Conservation (phyloP, 2,329 filamentous ascomycete genomes). For the Emmonsia crescens region DNA sequence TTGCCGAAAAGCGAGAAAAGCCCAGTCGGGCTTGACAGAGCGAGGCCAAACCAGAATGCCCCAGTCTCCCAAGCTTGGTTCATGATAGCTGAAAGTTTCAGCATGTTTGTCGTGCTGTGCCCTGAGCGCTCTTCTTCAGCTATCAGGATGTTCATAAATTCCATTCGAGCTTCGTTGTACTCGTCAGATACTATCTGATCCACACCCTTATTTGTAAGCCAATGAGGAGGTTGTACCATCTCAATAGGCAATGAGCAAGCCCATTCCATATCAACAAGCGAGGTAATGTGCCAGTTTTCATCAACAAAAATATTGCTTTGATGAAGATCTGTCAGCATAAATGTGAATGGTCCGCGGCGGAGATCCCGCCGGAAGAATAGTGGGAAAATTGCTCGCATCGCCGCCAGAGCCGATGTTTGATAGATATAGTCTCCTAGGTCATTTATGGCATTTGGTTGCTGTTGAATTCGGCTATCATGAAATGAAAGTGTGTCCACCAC, state of each 20-base stretch:
- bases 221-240: slow-evolving; percentile 18
- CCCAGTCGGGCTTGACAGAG: slow-evolving; percentile 14
- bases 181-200: slow-evolving; percentile 12
- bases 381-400: slow-evolving; percentile 19
- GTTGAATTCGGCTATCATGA: slow-evolving; percentile 15
- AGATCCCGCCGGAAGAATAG: slow-evolving; percentile 23
- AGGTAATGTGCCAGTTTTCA: slow-evolving; percentile 17
- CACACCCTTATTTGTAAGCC: slow-evolving; percentile 15
- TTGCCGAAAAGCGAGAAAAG: slow-evolving; percentile 14
- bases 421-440: slow-evolving; percentile 10
- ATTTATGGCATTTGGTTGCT: slow-evolving; percentile 18
- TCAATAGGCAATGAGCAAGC: slow-evolving; percentile 17
- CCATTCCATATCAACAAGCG: slow-evolving; percentile 2
- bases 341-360: slow-evolving; percentile 25
- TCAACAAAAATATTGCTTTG: slow-evolving; percentile 20
- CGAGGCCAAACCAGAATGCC: slow-evolving; percentile 14
- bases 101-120: neutral
- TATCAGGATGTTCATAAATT: slow-evolving; percentile 10
- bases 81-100: slow-evolving; percentile 10
- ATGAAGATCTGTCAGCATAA: slow-evolving; percentile 32
- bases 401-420: slow-evolving; percentile 18
- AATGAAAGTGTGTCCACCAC: slow-evolving; percentile 13
- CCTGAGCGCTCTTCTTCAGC: slow-evolving; percentile 9
- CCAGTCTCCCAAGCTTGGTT: slow-evolving; percentile 11
- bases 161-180: slow-evolving; percentile 11